Conservation (phyloP, 495 filamentous ascomycete species). For the Aspergillus nidulans region DNA sequence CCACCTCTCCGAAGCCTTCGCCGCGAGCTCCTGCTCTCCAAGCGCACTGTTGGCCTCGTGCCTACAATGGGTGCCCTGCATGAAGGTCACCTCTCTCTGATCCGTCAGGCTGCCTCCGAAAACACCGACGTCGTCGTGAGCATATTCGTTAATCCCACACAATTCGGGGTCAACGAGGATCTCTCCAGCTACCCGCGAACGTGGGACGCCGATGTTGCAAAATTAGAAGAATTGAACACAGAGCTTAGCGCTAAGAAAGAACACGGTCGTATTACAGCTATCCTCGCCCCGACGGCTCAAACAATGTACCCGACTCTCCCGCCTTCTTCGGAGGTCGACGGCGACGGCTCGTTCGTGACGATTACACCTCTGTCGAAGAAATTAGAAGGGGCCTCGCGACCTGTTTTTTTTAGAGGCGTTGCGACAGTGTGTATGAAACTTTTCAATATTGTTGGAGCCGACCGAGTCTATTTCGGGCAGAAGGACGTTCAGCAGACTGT, state of each 20-base stretch:
- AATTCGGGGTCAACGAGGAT: conserved; percentile 90
- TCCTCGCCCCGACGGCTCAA: conserved; percentile 78
- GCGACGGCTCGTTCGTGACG: conserved; percentile 85
- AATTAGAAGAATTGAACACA: conserved; percentile 62
- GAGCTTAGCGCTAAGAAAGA: conserved; percentile 52
- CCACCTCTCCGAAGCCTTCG: conserved; percentile 68
- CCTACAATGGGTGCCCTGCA: conserved; percentile 98
- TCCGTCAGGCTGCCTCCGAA: conserved; percentile 78
- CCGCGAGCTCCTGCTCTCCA: conserved; percentile 58
- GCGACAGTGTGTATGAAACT: conserved; percentile 97
- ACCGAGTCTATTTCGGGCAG: conserved; percentile 93
- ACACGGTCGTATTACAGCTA: conserved; percentile 66
- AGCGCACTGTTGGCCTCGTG: conserved; percentile 77
- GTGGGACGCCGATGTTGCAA: conserved; percentile 68
- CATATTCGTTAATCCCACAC: conserved; percentile 94
- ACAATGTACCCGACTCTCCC: conserved; percentile 85
- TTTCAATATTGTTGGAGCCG: conserved; percentile 85
- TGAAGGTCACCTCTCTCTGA: conserved; percentile 80
- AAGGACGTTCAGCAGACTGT: conserved; percentile 97
- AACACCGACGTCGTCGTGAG: conserved; percentile 82
- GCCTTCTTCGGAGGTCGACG: conserved; percentile 72
- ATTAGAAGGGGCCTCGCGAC: conserved; percentile 80
- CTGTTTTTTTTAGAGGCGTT: conserved; percentile 94
- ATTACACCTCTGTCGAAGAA: conserved; percentile 77
- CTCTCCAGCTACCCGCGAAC: conserved; percentile 85